phyloP scores from a whole-genome alignment of 148 eudicot genomes.

The Fagopyrum tataricum region DNA sequence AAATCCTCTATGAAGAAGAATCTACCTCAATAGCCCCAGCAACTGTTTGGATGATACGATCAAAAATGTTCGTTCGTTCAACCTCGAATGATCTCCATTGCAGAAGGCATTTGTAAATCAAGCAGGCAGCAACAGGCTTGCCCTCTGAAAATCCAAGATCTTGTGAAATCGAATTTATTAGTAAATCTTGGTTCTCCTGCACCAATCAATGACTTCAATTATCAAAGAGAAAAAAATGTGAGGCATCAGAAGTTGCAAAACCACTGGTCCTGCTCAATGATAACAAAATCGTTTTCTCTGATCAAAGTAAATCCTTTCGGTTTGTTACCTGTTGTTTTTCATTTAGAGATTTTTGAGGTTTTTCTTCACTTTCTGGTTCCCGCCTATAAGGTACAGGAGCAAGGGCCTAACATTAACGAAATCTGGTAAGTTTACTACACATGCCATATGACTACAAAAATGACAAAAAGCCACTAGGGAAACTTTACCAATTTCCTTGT shows the following conservation, averaged over 20 bases:
- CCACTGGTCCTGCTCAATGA: not conserved
- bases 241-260: not conserved
- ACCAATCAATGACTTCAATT: conserved; percentile 5
- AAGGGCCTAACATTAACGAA: conserved; percentile 27
- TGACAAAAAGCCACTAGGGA: not conserved
- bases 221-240: not conserved
- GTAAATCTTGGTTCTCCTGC: conserved; percentile 85
- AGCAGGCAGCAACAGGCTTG: conserved; percentile 90
- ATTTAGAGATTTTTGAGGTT: conserved; percentile 73
- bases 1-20: conserved; percentile 37
- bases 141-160: conserved; percentile 71
- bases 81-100: conserved; percentile 99
- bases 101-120: conserved; percentile 78
- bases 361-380: conserved; percentile 37
- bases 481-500: conserved; percentile 15
- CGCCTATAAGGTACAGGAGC: conserved; percentile 35
- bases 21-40: conserved; percentile 80
- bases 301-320: not conserved
- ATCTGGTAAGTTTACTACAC: not conserved
- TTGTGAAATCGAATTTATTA: conserved; percentile 80
- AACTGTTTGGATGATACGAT: conserved; percentile 81
- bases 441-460: not conserved
- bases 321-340: conserved; percentile 78
- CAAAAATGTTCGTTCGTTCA: conserved; percentile 89
- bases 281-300: not conserved